Evolutionary conservation across 768 basidiomycete species (phyloP), one percentile per base, ranked within the genome.

Genomic region (Suillus ampliporus): DNA sequence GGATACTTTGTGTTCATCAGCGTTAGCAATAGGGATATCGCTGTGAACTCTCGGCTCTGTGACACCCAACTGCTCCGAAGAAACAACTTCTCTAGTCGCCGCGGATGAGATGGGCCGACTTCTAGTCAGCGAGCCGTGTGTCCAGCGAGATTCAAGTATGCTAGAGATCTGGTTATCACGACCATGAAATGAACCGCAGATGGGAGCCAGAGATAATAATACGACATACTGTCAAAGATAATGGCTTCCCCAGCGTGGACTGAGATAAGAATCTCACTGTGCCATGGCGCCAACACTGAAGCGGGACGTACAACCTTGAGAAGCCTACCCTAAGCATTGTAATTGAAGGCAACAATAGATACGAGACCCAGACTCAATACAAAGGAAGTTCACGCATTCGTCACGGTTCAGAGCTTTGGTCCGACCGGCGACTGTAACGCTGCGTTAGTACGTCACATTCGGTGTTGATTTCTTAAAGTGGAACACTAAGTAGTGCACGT

Each of bases 1-100:
- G 9, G 86, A 82, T 3, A 94, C 86, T 65, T 88, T 85, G 11
- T 74, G 76, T 21, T 84, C 86, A 63, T 89, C 87, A 53, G 80
- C 79, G 61, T 81, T 87, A 38, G 83, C 77, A 57, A 83, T 81
- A 5, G 87, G 87, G 8, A 86, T 68, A 69, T 84, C 80, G 5
- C 62, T 60, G 38, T 44, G 64, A 3, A 54, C 60, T 4, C 38
- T 57, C 14, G 61, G 68, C 14, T 68, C 61, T 21, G 68, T 67
- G 51, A 59, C 35, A 48, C 73, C 74, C 8, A 76, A 64, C 52
- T 78, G 62, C 60, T 74, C 41, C 68, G 80, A 61, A 68, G 70
- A 38, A 68, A 71, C 43, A 10, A 61, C 40, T 17, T 64, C 19
- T 4, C 26, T 26, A 19, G 41, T 23, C 9, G 61, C 19, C 19